These are phyloP conservation scores for Scheffersomyces stipitis DNA, from an alignment of 805 yeast genomes.

Conservation along the genomic window DNA sequence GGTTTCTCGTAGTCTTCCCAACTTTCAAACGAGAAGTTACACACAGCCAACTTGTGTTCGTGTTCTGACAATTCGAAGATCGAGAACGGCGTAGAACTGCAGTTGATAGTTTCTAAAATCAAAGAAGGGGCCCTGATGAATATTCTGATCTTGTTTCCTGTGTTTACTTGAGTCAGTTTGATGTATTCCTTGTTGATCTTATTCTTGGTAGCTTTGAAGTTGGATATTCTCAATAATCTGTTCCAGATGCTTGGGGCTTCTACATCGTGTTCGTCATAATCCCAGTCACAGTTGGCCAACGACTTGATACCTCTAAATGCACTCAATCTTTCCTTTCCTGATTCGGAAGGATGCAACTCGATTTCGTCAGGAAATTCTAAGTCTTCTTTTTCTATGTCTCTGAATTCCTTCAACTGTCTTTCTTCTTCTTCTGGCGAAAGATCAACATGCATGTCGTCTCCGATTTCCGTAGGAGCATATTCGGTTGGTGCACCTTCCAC, in stretches of 20 bases:
- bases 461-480: conserved; percentile 47
- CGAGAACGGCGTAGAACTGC: conserved; percentile 51
- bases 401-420: conserved; percentile 67
- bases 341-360: conserved; percentile 73
- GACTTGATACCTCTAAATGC: conserved; percentile 88
- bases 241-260: conserved; percentile 78
- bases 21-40: conserved; percentile 76
- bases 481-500: conserved; percentile 27
- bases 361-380: conserved; percentile 94
- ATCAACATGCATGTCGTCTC: conserved; percentile 65
- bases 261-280: conserved; percentile 76
- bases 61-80: conserved; percentile 76
- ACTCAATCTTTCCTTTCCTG: conserved; percentile 70
- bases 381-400: conserved; percentile 75
- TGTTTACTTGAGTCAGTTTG: conserved; percentile 39
- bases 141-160: conserved; percentile 65
- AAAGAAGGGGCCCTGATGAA: conserved; percentile 56
- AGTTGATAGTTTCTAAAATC: conserved; percentile 43
- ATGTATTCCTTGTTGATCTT: conserved; percentile 61
- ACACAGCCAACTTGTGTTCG: conserved; percentile 83
- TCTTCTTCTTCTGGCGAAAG: conserved; percentile 80
- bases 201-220: conserved; percentile 74
- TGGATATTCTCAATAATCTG: conserved; percentile 69
- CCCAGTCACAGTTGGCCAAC: conserved; percentile 81
- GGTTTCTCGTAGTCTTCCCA: conserved; percentile 92